Base-by-base conservation (phyloP, 495 filamentous ascomycete genomes). In the Cudoniella acicularis region DNA sequence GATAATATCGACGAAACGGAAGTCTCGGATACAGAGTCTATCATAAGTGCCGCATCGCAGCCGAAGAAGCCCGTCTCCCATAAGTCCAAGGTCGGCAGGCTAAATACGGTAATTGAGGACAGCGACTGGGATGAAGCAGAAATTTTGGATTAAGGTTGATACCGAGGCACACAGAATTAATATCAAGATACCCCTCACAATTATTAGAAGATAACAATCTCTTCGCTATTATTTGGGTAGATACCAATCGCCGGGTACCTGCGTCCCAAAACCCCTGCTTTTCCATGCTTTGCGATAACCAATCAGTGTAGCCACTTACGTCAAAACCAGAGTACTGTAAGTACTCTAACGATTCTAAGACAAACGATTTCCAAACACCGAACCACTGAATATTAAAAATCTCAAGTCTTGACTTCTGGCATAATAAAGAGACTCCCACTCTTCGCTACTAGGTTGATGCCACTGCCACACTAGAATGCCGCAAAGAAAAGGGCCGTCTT, bases 71-170 rank as follows among this genome's bases (percentile, higher is more conserved):
- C 26, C 68, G 41, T 54, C 40, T 10, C 45, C 60, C 4, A 60
- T 20, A 49, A 42, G 46, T 54, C 56, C 11, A 57, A 70, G 62
- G 58, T 62, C 73, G 25, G 71, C 74, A 46, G 68, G 73, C 21
- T 59, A 6, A 20, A 53, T 11, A 54, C 52, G 9, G 74, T 85
- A 20, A 82, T 88, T 30, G 79, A 86, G 62, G 85, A 88, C 56
- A 87, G 83, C 69, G 84, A 87, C 27, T 78, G 70, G 69, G 81
- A 83, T 40, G 77, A 80, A 36, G 71, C 70, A 18, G 75, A 80
- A 47, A 57, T 79, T 30, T 56, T 80, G 46, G 75, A 81, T 58
- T 66, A 47, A 64, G 25, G 6, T 46, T 17, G 43, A 36, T 36
- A 36, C 30, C 30, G 30, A 36, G 30, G 30, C 30, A 36, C 30